Base-by-base conservation (phyloP, 306 rosid genomes). In the Bauhinia variegata region DNA sequence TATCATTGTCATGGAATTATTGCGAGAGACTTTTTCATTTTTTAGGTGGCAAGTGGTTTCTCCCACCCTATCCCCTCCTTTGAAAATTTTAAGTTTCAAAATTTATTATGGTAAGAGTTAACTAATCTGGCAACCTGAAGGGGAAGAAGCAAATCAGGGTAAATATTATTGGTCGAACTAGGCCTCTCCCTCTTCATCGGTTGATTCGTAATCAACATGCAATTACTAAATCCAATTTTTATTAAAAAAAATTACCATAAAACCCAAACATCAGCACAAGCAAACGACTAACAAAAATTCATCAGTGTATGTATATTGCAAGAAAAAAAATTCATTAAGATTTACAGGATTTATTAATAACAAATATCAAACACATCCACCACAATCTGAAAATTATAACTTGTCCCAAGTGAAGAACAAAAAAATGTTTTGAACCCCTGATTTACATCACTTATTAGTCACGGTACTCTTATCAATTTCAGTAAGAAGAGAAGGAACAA, bases 401-500 rank as follows among this genome's bases (percentile, higher is more conserved):
- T 42, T 8, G 5, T 28, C 30, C 34, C 7, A 13, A 23, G 28
- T 23, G 28, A 23, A 23, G 11, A 50, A 41, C 60, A 60, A 53
- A 42, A 38, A 4, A 23, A 1, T 23, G 28, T 62, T 62, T 46
- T 32, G n/a, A 36, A 63, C 23, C 49, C 41, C 59, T 53, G 42
- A 18, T 44, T 34, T 11, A 5, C 42, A 73, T 38, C 11, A 48
- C 63, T 69, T 47, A 66, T 28, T 63, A 37, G 63, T 32, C 39
- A 79, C 62, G 73, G 84, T 87, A 67, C 76, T 75, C 63, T 78
- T 71, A 71, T 89, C 95, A 41, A 73, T 82, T 58, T 80, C 96
- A 65, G 75, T 88, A 36, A 90, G 82, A 56, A 80, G 75, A 42
- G 95, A 83, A 60, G 95, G 96, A 72, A 53, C 63, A 33, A 65